Conservation (phyloP, 371 early-diverging fungal genomes). For the Dinochytrium kinnereticum region DNA sequence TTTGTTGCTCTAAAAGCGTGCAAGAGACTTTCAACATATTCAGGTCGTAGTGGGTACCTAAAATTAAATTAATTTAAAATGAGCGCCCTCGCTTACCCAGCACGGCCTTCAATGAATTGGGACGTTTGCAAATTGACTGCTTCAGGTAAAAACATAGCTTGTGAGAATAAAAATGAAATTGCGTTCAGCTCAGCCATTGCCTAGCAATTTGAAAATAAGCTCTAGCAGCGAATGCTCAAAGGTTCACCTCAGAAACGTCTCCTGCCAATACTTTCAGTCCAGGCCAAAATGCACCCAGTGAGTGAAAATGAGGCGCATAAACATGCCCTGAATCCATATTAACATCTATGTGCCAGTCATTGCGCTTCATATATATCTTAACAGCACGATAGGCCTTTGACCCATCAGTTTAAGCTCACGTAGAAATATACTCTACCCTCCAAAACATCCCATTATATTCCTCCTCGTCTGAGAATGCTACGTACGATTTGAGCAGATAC, state of each 20-base stretch:
- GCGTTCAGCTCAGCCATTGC: slow-evolving; percentile 31
- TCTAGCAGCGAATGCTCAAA: neutral
- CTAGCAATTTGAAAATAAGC: neutral
- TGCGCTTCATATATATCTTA: slow-evolving; percentile 35
- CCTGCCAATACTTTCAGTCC: slow-evolving; percentile 38
- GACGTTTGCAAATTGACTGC: slow-evolving; percentile 16
- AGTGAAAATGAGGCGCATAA: slow-evolving; percentile 13
- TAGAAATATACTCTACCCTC: slow-evolving; percentile 17
- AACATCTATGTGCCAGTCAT: slow-evolving; percentile 38
- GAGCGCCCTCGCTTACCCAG: neutral
- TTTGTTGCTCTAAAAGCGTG: slow-evolving; percentile 81
- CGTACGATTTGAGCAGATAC: slow-evolving; percentile 38
- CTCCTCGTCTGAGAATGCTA: slow-evolving; percentile 33
- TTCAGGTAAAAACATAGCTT: slow-evolving; percentile 31
- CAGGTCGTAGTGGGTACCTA: slow-evolving; percentile 65
- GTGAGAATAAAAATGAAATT: slow-evolving; percentile 8
- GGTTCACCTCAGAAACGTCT: slow-evolving; percentile 30
- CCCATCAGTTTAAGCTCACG: neutral
- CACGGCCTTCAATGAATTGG: neutral
- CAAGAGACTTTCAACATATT: slow-evolving; percentile 88
- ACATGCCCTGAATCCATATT: slow-evolving; percentile 20
- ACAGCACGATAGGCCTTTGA: slow-evolving; percentile 34
- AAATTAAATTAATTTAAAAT: neutral
- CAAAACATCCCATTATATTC: slow-evolving; percentile 36
- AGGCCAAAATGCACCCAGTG: slow-evolving; percentile 42